phyloP scores from a whole-genome alignment of 371 early-diverging fungal species.

The Syncephalastrum sp. region DNA sequence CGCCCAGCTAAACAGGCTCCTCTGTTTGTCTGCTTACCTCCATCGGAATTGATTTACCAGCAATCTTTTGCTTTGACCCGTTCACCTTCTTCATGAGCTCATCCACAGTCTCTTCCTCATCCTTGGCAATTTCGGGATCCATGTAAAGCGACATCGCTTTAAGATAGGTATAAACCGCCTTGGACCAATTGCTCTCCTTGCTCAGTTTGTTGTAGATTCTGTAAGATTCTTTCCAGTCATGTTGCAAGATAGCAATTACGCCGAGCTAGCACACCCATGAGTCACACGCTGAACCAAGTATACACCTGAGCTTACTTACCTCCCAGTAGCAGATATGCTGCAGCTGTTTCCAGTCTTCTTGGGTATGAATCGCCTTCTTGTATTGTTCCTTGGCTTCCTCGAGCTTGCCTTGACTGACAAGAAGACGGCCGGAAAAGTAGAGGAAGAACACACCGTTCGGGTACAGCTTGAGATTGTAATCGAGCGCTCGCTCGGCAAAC shows the following conservation, averaged over 20 bases:
- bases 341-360: slow-evolving; percentile 73
- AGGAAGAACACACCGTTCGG: slow-evolving; percentile 66
- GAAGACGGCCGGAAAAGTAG: slow-evolving; percentile 58
- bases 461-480: slow-evolving; percentile 38
- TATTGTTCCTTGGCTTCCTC: slow-evolving; percentile 54
- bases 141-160: slow-evolving; percentile 57
- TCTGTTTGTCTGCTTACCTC: slow-evolving; percentile 40
- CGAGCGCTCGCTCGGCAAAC: slow-evolving; percentile 45
- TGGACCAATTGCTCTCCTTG: slow-evolving; percentile 76
- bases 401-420: slow-evolving; percentile 45
- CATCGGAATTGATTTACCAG: slow-evolving; percentile 76
- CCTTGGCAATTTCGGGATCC: slow-evolving; percentile 11
- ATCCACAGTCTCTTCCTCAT: slow-evolving; percentile 15
- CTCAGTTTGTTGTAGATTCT: slow-evolving; percentile 54
- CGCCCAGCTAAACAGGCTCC: background rate
- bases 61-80: slow-evolving; percentile 63
- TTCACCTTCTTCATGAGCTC: slow-evolving; percentile 59
- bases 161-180: slow-evolving; percentile 69
- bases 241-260: slow-evolving; percentile 42
- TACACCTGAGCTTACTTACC: background rate
- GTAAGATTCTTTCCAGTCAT: slow-evolving; percentile 53
- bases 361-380: slow-evolving; percentile 38
- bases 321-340: slow-evolving; percentile 82
- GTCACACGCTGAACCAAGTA: too few relatives aligned
- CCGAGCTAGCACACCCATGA: slow-evolving; percentile 26